phyloP scores from a whole-genome alignment of 2,329 filamentous ascomycete genomes.

The Hirsutella thompsonii region DNA sequence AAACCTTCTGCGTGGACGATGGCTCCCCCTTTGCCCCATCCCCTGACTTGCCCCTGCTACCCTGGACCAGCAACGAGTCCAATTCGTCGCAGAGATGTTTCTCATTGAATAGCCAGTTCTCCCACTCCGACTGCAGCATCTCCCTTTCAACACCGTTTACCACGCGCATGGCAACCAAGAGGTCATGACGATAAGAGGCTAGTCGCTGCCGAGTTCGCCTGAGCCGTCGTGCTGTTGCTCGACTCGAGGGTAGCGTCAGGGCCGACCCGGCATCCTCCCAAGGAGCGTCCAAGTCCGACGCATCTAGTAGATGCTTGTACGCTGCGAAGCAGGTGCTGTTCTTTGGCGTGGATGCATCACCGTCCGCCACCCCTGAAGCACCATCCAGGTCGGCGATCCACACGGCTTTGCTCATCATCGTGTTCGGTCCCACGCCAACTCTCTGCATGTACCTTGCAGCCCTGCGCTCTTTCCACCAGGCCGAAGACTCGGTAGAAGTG shows the following conservation, averaged over 20 bases:
- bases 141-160: slow-evolving; percentile 84
- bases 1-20: background rate
- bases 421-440: slow-evolving; percentile 67
- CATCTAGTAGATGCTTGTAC: slow-evolving; percentile 45
- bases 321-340: slow-evolving; percentile 48
- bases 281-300: slow-evolving; percentile 43
- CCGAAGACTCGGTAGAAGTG: slow-evolving; percentile 57
- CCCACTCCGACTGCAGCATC: slow-evolving; percentile 79
- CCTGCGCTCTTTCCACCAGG: slow-evolving; percentile 78
- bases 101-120: slow-evolving; percentile 81
- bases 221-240: slow-evolving; percentile 49
- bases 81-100: slow-evolving; percentile 59
- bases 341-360: slow-evolving; percentile 20
- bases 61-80: slow-evolving; percentile 25
- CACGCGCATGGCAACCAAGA: slow-evolving; percentile 79
- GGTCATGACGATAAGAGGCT: slow-evolving; percentile 74
- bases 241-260: slow-evolving; percentile 34
- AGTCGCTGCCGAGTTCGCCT: slow-evolving; percentile 72
- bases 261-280: slow-evolving; percentile 37
- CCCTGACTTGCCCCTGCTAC: slow-evolving; percentile 9
- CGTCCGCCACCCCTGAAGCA: slow-evolving; percentile 28
- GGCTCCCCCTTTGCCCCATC: slow-evolving; percentile 17
- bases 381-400: slow-evolving; percentile 73
- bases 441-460: slow-evolving; percentile 70
- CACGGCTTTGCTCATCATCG: slow-evolving; percentile 72